phyloP scores from a whole-genome alignment of 768 basidiomycete genomes.

The Trametes coccinea region DNA sequence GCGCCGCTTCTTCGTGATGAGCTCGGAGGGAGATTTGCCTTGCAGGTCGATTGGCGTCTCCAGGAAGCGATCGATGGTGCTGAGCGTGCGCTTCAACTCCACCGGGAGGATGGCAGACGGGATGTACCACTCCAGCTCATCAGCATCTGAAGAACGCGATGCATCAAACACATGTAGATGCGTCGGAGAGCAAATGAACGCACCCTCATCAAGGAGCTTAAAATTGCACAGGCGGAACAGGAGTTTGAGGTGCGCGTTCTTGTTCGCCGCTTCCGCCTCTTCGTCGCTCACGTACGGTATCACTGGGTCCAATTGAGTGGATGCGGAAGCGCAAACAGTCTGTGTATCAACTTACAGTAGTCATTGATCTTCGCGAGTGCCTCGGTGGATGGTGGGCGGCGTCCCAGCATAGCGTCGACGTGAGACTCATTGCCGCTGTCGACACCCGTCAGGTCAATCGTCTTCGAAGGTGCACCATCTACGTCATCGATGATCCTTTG shows the following conservation, averaged over 20 bases:
- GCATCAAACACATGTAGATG: neutral
- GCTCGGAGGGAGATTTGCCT: slow-evolving; percentile 70
- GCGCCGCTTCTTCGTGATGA: slow-evolving; percentile 65
- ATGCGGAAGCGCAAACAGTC: neutral
- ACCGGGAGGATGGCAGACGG: slow-evolving; percentile 69
- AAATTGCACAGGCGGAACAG: slow-evolving; percentile 82
- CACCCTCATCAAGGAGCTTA: slow-evolving; percentile 65
- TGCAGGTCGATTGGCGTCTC: slow-evolving; percentile 76
- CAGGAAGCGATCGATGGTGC: slow-evolving; percentile 83
- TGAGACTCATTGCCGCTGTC: slow-evolving; percentile 39
- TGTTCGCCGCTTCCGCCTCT: slow-evolving; percentile 73
- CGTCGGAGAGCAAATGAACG: slow-evolving; percentile 5
- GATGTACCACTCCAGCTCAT: slow-evolving; percentile 83
- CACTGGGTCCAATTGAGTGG: slow-evolving; percentile 42
- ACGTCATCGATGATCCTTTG: slow-evolving; percentile 61
- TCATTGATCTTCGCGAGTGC: slow-evolving; percentile 70
- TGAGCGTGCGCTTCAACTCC: slow-evolving; percentile 66
- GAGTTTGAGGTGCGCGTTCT: slow-evolving; percentile 78
- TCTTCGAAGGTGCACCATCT: slow-evolving; percentile 41
- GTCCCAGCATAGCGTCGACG: slow-evolving; percentile 33
- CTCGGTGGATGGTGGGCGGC: slow-evolving; percentile 58
- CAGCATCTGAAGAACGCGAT: slow-evolving; percentile 45
- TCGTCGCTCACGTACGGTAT: slow-evolving; percentile 78
- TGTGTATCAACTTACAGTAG: slow-evolving; percentile 56
- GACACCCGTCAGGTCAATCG: slow-evolving; percentile 27